Conservation (phyloP, 345 rosid genomes). For the Aquilaria yunnanensis region DNA sequence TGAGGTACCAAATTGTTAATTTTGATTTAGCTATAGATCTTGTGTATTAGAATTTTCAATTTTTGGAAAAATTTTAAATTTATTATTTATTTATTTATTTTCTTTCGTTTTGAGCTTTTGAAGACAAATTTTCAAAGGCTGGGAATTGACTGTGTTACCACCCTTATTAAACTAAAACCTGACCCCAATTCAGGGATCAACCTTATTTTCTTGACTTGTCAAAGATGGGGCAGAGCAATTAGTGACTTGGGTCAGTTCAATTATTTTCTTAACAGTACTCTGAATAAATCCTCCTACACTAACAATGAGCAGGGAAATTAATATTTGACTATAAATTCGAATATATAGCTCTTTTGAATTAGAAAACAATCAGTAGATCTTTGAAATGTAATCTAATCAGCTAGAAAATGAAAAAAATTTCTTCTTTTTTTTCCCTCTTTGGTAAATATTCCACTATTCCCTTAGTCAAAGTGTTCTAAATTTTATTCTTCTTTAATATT, state of each 20-base stretch:
- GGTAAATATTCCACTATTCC: slow-evolving; percentile 36
- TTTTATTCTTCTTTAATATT: slow-evolving; percentile 4
- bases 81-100: background rate
- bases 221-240: no score
- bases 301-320: no score
- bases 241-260: no score
- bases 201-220: no score
- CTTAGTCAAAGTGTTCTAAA: slow-evolving; percentile 36
- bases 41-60: background rate
- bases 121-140: no score
- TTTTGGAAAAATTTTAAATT: background rate
- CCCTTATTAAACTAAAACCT: no score
- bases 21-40: background rate
- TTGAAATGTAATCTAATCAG: slow-evolving; percentile 18
- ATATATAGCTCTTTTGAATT: background rate
- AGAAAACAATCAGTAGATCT: slow-evolving; percentile 14
- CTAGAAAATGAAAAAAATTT: background rate
- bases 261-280: no score
- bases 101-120: no score
- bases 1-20: slow-evolving; percentile 50
- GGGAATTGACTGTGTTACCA: no score
- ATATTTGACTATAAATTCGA: no score
- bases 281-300: no score
- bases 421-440: slow-evolving; percentile 6
- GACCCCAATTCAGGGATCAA: no score